phyloP scores from a whole-genome alignment of 2,329 filamentous ascomycete species.

The Trichophyton mentagrophytes region DNA sequence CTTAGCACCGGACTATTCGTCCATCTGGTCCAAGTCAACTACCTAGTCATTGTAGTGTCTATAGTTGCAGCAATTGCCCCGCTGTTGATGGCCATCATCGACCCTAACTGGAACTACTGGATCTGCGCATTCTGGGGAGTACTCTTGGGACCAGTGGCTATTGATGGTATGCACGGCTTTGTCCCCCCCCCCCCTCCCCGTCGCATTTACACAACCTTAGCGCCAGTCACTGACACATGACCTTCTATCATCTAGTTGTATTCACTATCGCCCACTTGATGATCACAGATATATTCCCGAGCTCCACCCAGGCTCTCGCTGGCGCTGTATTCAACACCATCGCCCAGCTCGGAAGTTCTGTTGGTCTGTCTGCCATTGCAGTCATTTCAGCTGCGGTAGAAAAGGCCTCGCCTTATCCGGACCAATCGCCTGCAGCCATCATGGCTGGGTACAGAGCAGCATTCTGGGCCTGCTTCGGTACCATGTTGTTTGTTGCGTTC shows the following conservation, averaged over 20 bases:
- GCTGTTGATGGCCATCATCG: constrained; percentile 11
- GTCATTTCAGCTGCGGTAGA: constrained; percentile 27
- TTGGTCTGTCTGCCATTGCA: constrained; percentile 41
- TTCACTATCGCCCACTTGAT: constrained; percentile 46
- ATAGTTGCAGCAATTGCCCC: constrained; percentile 10
- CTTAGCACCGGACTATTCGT: constrained; percentile 11
- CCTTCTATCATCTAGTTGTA: constrained; percentile 21
- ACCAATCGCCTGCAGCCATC: constrained; percentile 5
- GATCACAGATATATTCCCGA: constrained; percentile 43
- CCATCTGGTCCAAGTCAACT: constrained; percentile 8
- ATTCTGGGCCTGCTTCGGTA: constrained; percentile 13
- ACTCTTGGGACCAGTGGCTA: constrained; percentile 10
- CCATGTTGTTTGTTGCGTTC: constrained; percentile 6
- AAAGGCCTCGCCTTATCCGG: constrained; percentile 3
- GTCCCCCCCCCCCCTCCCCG: not conserved
- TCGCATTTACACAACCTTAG: not conserved
- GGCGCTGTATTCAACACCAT: constrained; percentile 51
- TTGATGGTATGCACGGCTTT: constrained; percentile 11
- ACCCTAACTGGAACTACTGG: constrained; percentile 11
- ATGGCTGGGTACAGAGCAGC: constrained; percentile 12
- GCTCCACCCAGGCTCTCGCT: constrained; percentile 46
- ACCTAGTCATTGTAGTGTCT: constrained; percentile 8
- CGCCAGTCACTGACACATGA: not conserved
- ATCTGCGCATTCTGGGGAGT: constrained; percentile 12
- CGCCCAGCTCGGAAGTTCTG: constrained; percentile 42